A percentile compares a stretch with the other conserved stretches of the same genome.
Conservation (phyloP, 208 protist species). For the Leishmania mexicana region DNA sequence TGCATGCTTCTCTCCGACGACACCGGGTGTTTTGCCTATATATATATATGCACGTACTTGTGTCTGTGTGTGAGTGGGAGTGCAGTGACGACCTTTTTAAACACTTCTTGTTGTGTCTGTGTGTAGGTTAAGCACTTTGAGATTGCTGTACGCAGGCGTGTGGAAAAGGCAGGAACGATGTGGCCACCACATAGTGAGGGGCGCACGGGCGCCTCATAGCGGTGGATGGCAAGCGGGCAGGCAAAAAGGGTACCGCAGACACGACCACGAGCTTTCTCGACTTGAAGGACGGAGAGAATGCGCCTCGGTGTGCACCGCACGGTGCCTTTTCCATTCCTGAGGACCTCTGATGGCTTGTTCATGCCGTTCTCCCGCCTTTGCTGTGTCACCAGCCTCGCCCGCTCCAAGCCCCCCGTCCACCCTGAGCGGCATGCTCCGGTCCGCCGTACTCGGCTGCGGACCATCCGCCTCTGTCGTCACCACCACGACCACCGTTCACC, state of each 20-base stretch:
- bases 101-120: not conserved
- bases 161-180: no score
- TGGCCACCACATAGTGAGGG: no score
- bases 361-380: not conserved
- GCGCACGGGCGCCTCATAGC: no score
- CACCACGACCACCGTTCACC: not conserved
- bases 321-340: not conserved
- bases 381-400: not conserved
- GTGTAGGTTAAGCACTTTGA: not conserved
- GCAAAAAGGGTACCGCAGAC: not conserved
- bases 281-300: not conserved
- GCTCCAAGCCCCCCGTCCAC: not conserved
- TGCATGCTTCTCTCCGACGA: not conserved
- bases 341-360: not conserved
- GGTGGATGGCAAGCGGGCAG: not conserved
- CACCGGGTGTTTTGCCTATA: not conserved
- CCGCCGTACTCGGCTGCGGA: not conserved
- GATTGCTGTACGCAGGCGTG: not conserved
- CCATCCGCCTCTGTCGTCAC: not conserved
- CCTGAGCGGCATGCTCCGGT: not conserved
- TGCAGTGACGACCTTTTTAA: not conserved
- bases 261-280: not conserved
- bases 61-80: not conserved
- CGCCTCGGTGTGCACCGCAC: not conserved
- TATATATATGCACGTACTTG: not conserved